Base-by-base conservation (phyloP, 768 basidiomycete species). In the Mycena vitilis region DNA sequence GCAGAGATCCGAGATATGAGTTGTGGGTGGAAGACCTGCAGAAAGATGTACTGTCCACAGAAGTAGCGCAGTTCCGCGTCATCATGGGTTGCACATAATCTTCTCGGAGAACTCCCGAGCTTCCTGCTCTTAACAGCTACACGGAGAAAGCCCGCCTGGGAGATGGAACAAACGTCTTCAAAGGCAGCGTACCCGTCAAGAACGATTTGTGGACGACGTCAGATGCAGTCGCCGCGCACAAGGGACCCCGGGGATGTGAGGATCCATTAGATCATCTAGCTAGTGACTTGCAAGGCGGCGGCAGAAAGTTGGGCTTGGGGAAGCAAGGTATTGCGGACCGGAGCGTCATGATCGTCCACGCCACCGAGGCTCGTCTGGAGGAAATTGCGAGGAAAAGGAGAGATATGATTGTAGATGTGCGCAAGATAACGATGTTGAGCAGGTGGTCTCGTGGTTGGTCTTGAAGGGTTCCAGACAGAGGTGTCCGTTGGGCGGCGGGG, bases 131-230 rank as follows among this genome's bases (percentile, higher is more conserved):
- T 55, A 47, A n/a, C 63, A 68, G 15, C 67, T 61, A 20, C 53
- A 63, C 20, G 52, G 58, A n/a, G 12, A 2, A 6, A 52, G 15
- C 10, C 6, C n/a, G n/a, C n/a, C n/a, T n/a, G n/a, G n/a, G n/a
- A n/a, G n/a, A n/a, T n/a, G n/a, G n/a, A n/a, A 3, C 42, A 20
- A 44, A 44, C 23, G 11, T 34, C 5, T 15, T 13, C 37, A 57
- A 25, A 20, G 42, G 45, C 11, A 65, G 23, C 12, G 47, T 62
- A n/a, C 66, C 66, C 2, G 60, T 44, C 0, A 68, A 47, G 9
- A 68, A 23, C 0, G 62, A 18, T n/a, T 68, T 68, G 54, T 30
- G 12, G 37, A 68, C 57, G n/a, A 57, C 54, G 48, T 57, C 60
- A 5, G 45, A 47, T 1, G n/a, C n/a, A n/a, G n/a, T n/a, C n/a